phyloP scores from a whole-genome alignment of 495 filamentous ascomycete genomes.

The Evernia prunastri region DNA sequence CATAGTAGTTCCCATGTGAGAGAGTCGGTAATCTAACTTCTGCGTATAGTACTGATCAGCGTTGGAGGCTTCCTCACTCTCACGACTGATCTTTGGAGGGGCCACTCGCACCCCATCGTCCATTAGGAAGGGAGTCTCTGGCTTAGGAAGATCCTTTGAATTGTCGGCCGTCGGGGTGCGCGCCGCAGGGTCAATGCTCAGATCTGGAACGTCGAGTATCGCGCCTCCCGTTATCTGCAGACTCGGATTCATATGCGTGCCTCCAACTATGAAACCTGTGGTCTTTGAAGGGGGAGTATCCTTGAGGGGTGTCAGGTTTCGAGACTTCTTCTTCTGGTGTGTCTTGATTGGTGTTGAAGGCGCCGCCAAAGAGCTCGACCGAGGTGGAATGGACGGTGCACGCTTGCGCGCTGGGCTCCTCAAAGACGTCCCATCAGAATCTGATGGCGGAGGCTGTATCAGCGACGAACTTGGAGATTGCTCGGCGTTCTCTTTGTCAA shows the following conservation, averaged over 20 bases:
- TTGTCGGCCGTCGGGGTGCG: not conserved
- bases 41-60: not conserved
- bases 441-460: not conserved
- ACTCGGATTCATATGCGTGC: not conserved
- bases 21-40: not conserved
- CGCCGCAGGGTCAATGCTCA: not conserved
- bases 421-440: not conserved
- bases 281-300: not conserved
- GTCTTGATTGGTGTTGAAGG: constrained; percentile 15
- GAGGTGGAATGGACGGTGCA: constrained; percentile 6
- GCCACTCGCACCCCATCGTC: constrained; percentile 8
- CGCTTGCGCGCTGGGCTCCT: constrained; percentile 10
- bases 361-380: constrained; percentile 5
- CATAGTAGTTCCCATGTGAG: not conserved
- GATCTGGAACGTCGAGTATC: not conserved
- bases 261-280: not conserved
- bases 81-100: not conserved
- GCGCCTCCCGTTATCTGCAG: not conserved
- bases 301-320: not conserved
- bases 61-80: not conserved
- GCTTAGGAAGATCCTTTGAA: constrained; percentile 5
- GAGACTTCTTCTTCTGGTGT: constrained; percentile 15
- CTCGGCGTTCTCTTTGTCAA: not conserved
- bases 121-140: constrained; percentile 11
- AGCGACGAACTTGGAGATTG: no score